Base-by-base conservation (phyloP, 306 rosid species). In the Casuarina equisetifolia region DNA sequence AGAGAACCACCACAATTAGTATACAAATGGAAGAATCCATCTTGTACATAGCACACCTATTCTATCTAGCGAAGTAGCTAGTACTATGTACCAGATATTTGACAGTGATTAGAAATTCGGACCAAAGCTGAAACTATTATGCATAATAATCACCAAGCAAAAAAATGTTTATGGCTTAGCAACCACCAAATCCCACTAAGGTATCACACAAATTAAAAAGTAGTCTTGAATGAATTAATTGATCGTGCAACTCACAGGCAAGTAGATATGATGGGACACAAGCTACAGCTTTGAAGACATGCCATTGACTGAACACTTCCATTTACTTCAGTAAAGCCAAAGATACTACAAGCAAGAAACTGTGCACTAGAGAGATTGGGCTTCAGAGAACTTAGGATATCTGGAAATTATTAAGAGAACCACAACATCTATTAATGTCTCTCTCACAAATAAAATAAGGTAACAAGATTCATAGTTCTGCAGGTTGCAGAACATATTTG, bases 211-310 rank as follows among this genome's bases (percentile, higher is more conserved):
- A n/a, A 77, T 69, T 52, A 48, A 38, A 59, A 40, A n/a, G 51
- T 72, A 59, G 44, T 19, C 9, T 4, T 7, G 3, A 39, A 84
- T 48, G 25, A 77, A 70, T 55, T 57, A 55, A 57, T 77, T 54
- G 46, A 5, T 38, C n/a, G 16, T 20, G 72, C 51, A 69, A 82
- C 97, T 89, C 88, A 94, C 97, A 82, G 72, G 89, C 93, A 90
- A 76, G 81, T 80, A 40, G 88, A 86, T 61, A 82, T 86, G 66
- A 51, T 49, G 69, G 75, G 82, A 84, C 88, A 83, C 5, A 79
- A 72, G 51, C 76, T 85, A 69, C 76, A 69, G 57, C 43, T 77
- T 76, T 83, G 84, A 66, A 80, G 79, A 77, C 89, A 84, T 70
- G 52, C 55, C 62, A 20, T 77, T 79, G 83, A 48, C 72, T 76